Evolutionary conservation across 345 rosid genomes (phyloP), one percentile per base, ranked within the genome.

Genomic region (Eucalyptus tenuipes): DNA sequence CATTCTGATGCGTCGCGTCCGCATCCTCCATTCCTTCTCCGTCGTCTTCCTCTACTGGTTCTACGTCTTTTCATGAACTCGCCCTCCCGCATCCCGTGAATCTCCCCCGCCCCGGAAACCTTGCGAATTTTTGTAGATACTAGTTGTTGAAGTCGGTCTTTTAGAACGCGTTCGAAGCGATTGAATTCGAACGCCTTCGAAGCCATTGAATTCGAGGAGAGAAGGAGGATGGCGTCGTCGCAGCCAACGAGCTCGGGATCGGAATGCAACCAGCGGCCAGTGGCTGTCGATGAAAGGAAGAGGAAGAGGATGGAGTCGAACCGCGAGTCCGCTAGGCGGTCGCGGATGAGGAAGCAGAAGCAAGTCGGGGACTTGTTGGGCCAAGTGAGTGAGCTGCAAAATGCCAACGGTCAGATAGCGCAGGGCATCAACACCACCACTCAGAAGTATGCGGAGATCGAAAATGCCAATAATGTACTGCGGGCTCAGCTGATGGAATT

Each of bases 1-100:
- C 24, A 92, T 93, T 66, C 92, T 92, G 88, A 95, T 94, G 93
- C 95, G 95, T 89, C 96, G 96, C 59, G 91, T 98, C 88, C 95
- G 97, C 68, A 90, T 96, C 88, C 89, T 96, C 31, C 99, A 98
- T 90, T 98, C 99, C 10, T 95, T 97, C 90, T 97, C 99, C 22
- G 98, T 97, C 90, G 98, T 95, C 17, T 97, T 95, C 86, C 97
- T 97, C 22, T 97, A 96, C 95, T 96, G 98, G 94, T 95, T 97
- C 49, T 96, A 96, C 93, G 99, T 94, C 52, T 95, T 97, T 91
- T 96, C 99, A 89, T 92, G 91, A 93, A 91, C 82, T 75, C 47
- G 82, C 82, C 47, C 22, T 37, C 47, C 3, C 9, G 2, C 11
- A 7, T 27, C 82, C 47, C 27, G 47, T 40, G 82, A 75, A 37